Evolutionary conservation across 495 filamentous ascomycete genomes (phyloP).

Genomic region (Tuber microsphaerosporum): DNA sequence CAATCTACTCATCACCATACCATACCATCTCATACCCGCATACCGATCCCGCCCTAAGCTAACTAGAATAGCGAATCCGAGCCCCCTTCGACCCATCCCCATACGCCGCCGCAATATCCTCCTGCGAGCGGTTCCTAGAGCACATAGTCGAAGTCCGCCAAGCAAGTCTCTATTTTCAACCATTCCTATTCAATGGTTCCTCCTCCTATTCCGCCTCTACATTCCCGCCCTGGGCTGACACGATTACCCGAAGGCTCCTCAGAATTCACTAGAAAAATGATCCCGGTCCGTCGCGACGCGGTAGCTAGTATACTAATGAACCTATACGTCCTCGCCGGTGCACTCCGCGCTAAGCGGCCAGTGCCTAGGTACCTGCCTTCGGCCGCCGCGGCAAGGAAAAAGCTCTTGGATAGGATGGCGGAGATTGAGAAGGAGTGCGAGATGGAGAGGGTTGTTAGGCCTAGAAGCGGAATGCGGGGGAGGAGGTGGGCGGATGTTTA

Average conservation of each 20-base stretch:
- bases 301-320: constrained; percentile 55
- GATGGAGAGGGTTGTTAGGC: constrained; percentile 33
- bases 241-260: constrained; percentile 41
- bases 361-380: constrained; percentile 54
- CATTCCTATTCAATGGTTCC: constrained; percentile 38
- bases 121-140: constrained; percentile 54
- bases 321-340: constrained; percentile 53
- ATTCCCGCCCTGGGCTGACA: constrained; percentile 2
- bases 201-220: background rate
- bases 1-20: background rate
- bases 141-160: constrained; percentile 54
- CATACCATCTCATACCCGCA: background rate
- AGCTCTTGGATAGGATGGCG: constrained; percentile 50
- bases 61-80: constrained; percentile 45
- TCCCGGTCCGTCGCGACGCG: constrained; percentile 50
- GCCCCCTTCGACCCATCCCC: constrained; percentile 53
- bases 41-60: background rate
- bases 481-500: constrained; percentile 49
- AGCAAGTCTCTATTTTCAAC: constrained; percentile 53
- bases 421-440: constrained; percentile 45
- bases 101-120: constrained; percentile 51
- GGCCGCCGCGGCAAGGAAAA: constrained; percentile 49
- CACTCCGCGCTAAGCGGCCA: constrained; percentile 47
- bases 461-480: constrained; percentile 23
- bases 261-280: constrained; percentile 45